These are phyloP conservation scores for Gossypioides kirkii DNA, from an alignment of 345 rosid genomes.

Conservation along the genomic window DNA sequence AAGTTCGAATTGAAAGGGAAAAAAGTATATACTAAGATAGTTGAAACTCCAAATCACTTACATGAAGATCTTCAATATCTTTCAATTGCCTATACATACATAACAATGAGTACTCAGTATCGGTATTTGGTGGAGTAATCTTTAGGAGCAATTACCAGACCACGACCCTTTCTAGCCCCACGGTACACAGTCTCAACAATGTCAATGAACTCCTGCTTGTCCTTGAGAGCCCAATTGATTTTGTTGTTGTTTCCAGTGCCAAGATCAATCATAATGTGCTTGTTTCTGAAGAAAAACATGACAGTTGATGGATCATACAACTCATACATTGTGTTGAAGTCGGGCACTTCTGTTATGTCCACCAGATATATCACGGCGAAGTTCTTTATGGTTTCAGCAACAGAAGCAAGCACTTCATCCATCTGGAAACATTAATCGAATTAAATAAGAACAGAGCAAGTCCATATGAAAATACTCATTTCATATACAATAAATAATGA, in stretches of 20 bases:
- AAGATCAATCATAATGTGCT: slow-evolving; percentile 65
- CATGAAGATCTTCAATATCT: neutral
- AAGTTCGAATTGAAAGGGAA: neutral
- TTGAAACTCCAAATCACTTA: neutral
- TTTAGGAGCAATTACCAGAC: slow-evolving; percentile 92
- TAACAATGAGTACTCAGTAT: slow-evolving; percentile 37
- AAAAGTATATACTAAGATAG: neutral
- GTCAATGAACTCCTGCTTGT: slow-evolving; percentile 94
- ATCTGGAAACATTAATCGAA: slow-evolving; percentile 38
- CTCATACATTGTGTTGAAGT: slow-evolving; percentile 83
- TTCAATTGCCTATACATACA: neutral
- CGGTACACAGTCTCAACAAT: slow-evolving; percentile 87
- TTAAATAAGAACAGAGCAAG: neutral
- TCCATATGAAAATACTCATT: neutral
- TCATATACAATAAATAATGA: neutral
- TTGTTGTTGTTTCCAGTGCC: slow-evolving; percentile 98
- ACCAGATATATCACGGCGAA: slow-evolving; percentile 92
- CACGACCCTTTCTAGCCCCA: slow-evolving; percentile 98
- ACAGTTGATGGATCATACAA: slow-evolving; percentile 85
- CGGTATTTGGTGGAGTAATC: slow-evolving; percentile 96
- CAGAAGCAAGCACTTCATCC: slow-evolving; percentile 29
- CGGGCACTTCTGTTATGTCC: slow-evolving; percentile 89
- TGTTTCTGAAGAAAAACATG: slow-evolving; percentile 64
- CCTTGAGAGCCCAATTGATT: slow-evolving; percentile 98
- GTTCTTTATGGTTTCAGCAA: slow-evolving; percentile 92